Evolutionary conservation across 1,139 yeast species (phyloP), one percentile per base, ranked within the genome.

Genomic region (Tardiomyces blankii): DNA sequence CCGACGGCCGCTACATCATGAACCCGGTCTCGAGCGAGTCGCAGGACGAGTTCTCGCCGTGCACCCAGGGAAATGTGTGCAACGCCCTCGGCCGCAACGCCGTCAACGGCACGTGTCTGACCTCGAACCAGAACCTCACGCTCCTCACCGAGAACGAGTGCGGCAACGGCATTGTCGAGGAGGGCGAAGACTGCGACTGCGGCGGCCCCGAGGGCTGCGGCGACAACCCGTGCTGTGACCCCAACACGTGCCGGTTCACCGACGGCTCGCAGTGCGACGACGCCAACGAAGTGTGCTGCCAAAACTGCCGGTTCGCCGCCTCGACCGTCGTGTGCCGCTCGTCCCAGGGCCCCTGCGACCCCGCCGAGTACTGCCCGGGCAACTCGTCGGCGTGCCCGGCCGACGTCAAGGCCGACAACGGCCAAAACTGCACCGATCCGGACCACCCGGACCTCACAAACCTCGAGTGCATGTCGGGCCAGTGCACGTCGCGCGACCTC

Each of bases 101-200:
- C 2, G 57, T 64, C 44, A 63, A 65, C 44, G 50, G 65, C 14
- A 54, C 66, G 1, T 67, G 72, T 45, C 48, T 68, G 41, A 52
- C 58, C 7, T 52, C 61, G 33, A 66, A 66, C 51, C 54, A 63
- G n/a, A 64, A 64, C 11, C 59, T 64, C 40, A 49, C 47, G 28
- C 58, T 65, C 19, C 56, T 63, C 30, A 59, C 65, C 1, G 57
- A 51, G 39, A 62, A 63, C 46, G 63, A 60, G 38, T 66, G 70
- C 46, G 70, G 70, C 18, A 66, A 66, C 48, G 70, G 70, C 7
- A 65, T 66, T 44, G 69, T 66, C 4, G 70, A 66, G 46, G 67
- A 62, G 16, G 70, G 70, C 13, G 70, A 66, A 46, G 69, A 66
- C 23, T 66, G 70, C 47, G 70, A 66, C 47, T 66, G 70, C 49